These are phyloP conservation scores for Echria macrotheca DNA, from an alignment of 495 filamentous ascomycete species.

Conservation along the genomic window DNA sequence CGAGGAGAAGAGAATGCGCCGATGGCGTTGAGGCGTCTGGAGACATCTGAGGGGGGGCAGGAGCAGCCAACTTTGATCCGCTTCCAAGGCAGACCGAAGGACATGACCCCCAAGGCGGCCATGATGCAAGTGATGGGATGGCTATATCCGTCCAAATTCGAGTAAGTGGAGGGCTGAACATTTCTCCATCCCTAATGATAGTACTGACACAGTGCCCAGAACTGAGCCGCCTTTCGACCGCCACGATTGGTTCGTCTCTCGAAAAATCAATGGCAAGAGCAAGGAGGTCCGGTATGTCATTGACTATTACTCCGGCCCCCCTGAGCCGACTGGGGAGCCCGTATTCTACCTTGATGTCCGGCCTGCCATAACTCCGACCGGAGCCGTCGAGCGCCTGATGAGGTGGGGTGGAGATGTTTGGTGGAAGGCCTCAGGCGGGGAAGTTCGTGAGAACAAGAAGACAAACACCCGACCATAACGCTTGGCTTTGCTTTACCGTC, in stretches of 20 bases:
- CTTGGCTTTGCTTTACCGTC: no score
- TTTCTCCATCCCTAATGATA: not conserved
- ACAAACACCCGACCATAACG: not conserved
- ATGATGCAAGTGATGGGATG: slow-evolving; percentile 71
- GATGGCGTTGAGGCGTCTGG: slow-evolving; percentile 27
- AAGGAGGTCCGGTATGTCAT: slow-evolving; percentile 93
- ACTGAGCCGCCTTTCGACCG: slow-evolving; percentile 90
- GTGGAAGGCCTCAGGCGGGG: slow-evolving; percentile 80
- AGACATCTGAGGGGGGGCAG: slow-evolving; percentile 29
- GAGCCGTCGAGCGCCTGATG: slow-evolving; percentile 75
- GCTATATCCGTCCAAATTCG: slow-evolving; percentile 74
- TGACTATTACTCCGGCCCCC: slow-evolving; percentile 88
- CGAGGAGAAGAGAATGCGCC: slow-evolving; percentile 59
- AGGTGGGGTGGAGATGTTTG: slow-evolving; percentile 92
- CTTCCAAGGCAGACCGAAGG: slow-evolving; percentile 82
- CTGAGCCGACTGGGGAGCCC: slow-evolving; percentile 84
- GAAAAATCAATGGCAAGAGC: slow-evolving; percentile 51
- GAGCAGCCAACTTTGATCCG: slow-evolving; percentile 65
- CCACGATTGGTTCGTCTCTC: slow-evolving; percentile 91
- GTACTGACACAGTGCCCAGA: slow-evolving; percentile 30
- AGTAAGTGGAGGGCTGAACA: slow-evolving; percentile 41
- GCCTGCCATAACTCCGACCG: slow-evolving; percentile 82
- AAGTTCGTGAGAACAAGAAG: slow-evolving; percentile 38
- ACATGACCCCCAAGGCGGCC: slow-evolving; percentile 83
- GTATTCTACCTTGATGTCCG: slow-evolving; percentile 98